Conservation (phyloP, 768 basidiomycete species). For the Boletus pseudopeckii region DNA sequence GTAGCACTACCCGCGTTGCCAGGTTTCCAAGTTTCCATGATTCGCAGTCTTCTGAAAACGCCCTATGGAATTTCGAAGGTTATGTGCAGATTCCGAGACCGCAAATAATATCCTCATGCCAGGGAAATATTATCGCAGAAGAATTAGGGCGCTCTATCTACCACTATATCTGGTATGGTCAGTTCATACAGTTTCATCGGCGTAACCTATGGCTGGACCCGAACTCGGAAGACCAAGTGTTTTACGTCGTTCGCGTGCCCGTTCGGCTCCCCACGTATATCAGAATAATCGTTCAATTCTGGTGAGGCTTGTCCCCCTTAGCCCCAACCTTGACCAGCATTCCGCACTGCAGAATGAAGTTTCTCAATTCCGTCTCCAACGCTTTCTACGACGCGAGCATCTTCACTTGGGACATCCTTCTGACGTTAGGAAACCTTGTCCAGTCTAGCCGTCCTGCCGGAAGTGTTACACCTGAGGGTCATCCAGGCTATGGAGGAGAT, state of each 20-base stretch:
- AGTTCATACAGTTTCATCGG: background rate
- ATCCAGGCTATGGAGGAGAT: constrained; percentile 52
- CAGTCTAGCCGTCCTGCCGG: constrained; percentile 39
- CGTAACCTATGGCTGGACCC: background rate
- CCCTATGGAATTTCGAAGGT: background rate
- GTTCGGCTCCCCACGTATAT: background rate
- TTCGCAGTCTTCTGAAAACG: background rate
- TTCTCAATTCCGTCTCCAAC: constrained; percentile 3
- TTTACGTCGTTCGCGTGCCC: background rate
- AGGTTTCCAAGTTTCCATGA: background rate
- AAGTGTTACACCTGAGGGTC: constrained; percentile 48
- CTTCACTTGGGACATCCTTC: constrained; percentile 11
- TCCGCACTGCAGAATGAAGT: constrained; percentile 5
- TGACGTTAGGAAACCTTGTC: constrained; percentile 15
- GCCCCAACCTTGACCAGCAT: background rate
- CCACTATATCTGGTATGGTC: background rate
- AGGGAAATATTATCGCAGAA: background rate
- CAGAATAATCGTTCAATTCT: background rate
- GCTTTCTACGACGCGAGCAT: background rate
- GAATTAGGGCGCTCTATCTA: background rate
- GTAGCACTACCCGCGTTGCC: no score
- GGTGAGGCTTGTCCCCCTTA: background rate
- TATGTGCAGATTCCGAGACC: background rate
- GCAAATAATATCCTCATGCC: background rate
- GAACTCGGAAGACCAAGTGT: background rate